These are phyloP conservation scores for Astrothelium subdiscretum DNA, from an alignment of 495 filamentous ascomycete species.

Conservation along the genomic window DNA sequence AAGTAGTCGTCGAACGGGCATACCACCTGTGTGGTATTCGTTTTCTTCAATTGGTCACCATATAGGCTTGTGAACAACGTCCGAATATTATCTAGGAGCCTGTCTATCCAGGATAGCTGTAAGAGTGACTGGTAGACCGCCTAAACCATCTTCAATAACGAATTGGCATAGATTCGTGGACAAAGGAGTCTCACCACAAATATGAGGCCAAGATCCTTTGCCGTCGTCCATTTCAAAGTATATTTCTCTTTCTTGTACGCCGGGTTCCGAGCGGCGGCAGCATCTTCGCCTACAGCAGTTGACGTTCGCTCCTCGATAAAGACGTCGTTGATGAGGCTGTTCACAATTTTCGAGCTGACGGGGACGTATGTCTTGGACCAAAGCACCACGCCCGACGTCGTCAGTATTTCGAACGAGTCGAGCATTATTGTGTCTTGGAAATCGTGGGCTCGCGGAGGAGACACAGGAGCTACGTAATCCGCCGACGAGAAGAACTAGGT, in stretches of 20 bases:
- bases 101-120: slow-evolving; percentile 93
- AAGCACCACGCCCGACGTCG: slow-evolving; percentile 88
- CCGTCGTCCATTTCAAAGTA: slow-evolving; percentile 84
- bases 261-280: slow-evolving; percentile 48
- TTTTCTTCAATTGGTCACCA: slow-evolving; percentile 71
- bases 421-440: slow-evolving; percentile 50
- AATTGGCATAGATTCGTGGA: neutral
- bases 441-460: neutral
- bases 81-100: slow-evolving; percentile 86
- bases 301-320: slow-evolving; percentile 88
- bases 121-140: slow-evolving; percentile 93
- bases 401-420: slow-evolving; percentile 91
- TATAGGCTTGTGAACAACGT: slow-evolving; percentile 84
- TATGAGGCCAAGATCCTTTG: slow-evolving; percentile 85
- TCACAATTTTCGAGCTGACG: slow-evolving; percentile 71
- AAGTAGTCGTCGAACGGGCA: slow-evolving; percentile 87
- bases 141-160: slow-evolving; percentile 34
- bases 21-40: slow-evolving; percentile 62
- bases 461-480: neutral
- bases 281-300: slow-evolving; percentile 45
- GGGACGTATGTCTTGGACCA: slow-evolving; percentile 85
- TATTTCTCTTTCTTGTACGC: slow-evolving; percentile 86
- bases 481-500: neutral
- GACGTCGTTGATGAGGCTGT: slow-evolving; percentile 88
- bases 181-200: slow-evolving; percentile 61